Conservation (phyloP, 495 filamentous ascomycete species). For the Daldinia decipiens region DNA sequence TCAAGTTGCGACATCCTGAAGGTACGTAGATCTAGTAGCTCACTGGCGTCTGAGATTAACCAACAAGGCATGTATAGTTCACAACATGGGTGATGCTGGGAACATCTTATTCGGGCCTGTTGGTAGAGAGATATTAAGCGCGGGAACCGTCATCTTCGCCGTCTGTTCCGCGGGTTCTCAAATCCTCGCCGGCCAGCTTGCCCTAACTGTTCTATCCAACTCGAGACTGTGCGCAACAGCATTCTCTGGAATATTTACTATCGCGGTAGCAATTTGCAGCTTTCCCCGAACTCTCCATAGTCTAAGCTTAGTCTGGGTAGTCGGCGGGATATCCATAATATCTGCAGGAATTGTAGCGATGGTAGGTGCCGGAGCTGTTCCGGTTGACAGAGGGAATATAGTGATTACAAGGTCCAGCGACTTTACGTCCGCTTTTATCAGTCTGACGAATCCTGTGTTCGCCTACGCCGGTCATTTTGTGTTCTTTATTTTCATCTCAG, state of each 20-base stretch:
- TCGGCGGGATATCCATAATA: slow-evolving; percentile 63
- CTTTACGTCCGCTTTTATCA: slow-evolving; percentile 57
- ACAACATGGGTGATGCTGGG: slow-evolving; percentile 72
- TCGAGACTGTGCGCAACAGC: slow-evolving; percentile 69
- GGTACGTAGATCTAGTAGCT: slow-evolving; percentile 17
- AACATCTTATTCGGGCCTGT: slow-evolving; percentile 65
- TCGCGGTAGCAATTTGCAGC: slow-evolving; percentile 63
- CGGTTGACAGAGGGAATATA: slow-evolving; percentile 36
- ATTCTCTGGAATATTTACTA: slow-evolving; percentile 65
- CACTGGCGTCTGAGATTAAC: not conserved
- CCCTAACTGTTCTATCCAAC: slow-evolving; percentile 68
- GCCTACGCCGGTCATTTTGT: slow-evolving; percentile 72
- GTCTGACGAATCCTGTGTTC: slow-evolving; percentile 72
- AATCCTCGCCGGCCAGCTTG: slow-evolving; percentile 70
- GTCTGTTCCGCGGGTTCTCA: slow-evolving; percentile 77
- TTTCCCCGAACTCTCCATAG: slow-evolving; percentile 70
- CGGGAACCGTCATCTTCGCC: slow-evolving; percentile 68
- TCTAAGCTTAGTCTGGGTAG: slow-evolving; percentile 67
- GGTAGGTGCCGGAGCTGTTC: slow-evolving; percentile 56
- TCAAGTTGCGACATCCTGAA: slow-evolving; percentile 64
- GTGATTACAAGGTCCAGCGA: slow-evolving; percentile 43
- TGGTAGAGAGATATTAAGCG: slow-evolving; percentile 68
- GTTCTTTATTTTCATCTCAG: slow-evolving; percentile 75
- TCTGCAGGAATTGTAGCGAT: slow-evolving; percentile 69
- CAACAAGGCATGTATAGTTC: slow-evolving; percentile 57